phyloP scores from a whole-genome alignment of 139 green algal species.

The Ettlia oleoabundans region DNA sequence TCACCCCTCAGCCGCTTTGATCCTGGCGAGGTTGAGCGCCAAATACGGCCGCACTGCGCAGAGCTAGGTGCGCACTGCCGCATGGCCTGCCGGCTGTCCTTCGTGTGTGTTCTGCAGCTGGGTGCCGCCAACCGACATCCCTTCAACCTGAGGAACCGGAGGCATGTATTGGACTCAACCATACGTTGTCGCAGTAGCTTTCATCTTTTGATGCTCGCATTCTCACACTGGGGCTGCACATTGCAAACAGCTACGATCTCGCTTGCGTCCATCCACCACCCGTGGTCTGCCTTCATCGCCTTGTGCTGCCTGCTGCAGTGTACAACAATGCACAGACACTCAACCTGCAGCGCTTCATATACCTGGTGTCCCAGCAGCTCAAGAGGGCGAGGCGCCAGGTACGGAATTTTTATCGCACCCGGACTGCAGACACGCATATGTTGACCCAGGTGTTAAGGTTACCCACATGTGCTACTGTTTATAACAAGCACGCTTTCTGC shows the following conservation, averaged over 20 bases:
- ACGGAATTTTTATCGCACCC: not conserved
- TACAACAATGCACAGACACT: conserved; percentile 74
- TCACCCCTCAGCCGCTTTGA: conserved; percentile 13
- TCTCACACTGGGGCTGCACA: too few relatives aligned
- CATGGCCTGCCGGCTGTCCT: not conserved
- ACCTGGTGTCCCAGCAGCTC: conserved; percentile 63
- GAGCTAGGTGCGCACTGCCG: conserved; percentile 27
- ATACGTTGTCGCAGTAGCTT: too few relatives aligned
- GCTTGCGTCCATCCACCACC: not conserved
- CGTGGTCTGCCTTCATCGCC: not conserved
- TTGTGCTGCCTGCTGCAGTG: conserved; percentile 43
- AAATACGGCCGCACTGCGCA: conserved; percentile 24
- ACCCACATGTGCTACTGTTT: too few relatives aligned
- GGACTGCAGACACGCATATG: too few relatives aligned
- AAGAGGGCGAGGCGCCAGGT: conserved; percentile 28
- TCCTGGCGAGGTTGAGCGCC: conserved; percentile 29
- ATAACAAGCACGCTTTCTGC: too few relatives aligned
- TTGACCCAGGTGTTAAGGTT: too few relatives aligned
- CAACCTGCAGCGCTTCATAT: conserved; percentile 78
- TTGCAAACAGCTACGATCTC: too few relatives aligned
- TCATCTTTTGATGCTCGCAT: too few relatives aligned
- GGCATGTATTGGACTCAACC: too few relatives aligned
- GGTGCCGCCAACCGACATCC: too few relatives aligned
- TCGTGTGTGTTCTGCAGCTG: too few relatives aligned
- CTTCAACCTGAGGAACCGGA: too few relatives aligned